Conservation (phyloP, 352 stramenopile species). For the Phytophthora colocasiae region DNA sequence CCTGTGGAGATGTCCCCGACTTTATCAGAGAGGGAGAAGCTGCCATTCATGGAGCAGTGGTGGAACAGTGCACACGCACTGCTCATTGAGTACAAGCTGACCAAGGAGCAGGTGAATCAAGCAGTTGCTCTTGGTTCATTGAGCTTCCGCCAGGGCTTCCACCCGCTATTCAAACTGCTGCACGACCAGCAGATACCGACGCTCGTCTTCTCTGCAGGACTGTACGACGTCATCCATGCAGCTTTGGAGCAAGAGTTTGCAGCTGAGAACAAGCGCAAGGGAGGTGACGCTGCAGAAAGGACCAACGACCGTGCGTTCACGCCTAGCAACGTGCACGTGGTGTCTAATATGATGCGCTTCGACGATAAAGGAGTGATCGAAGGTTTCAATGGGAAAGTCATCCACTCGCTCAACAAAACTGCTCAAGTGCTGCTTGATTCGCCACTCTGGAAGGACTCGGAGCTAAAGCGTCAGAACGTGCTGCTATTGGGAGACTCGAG, state of each 20-base stretch:
- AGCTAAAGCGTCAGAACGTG: conserved; percentile 66
- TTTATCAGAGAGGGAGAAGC: conserved; percentile 63
- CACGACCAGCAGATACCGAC: conserved; percentile 50
- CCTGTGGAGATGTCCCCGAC: conserved; percentile 71
- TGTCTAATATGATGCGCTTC: conserved; percentile 85
- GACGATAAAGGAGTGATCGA: conserved; percentile 47
- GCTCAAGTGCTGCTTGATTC: conserved; percentile 67
- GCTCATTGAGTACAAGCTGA: conserved; percentile 62
- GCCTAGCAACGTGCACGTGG: conserved; percentile 72
- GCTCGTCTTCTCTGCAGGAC: conserved; percentile 67
- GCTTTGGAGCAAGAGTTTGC: conserved; percentile 57
- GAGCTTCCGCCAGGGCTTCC: conserved; percentile 55
- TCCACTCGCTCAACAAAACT: conserved; percentile 86
- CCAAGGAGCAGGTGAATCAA: conserved; percentile 45
- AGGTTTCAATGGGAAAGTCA: conserved; percentile 67
- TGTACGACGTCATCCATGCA: conserved; percentile 66
- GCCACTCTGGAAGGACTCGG: conserved; percentile 60
- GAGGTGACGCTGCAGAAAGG: neutral
- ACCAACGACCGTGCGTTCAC: conserved; percentile 5
- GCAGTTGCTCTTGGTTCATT: conserved; percentile 46
- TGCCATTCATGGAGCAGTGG: conserved; percentile 78
- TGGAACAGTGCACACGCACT: conserved; percentile 50
- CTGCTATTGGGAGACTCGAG: conserved; percentile 71
- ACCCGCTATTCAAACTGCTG: conserved; percentile 51
- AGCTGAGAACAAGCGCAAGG: conserved; percentile 19